Percentiles rank a stretch among this genome's conserved stretches.
Evolutionary conservation across 495 filamentous ascomycete genomes (phyloP).

Genomic region (Elaphomyces granulatus): DNA sequence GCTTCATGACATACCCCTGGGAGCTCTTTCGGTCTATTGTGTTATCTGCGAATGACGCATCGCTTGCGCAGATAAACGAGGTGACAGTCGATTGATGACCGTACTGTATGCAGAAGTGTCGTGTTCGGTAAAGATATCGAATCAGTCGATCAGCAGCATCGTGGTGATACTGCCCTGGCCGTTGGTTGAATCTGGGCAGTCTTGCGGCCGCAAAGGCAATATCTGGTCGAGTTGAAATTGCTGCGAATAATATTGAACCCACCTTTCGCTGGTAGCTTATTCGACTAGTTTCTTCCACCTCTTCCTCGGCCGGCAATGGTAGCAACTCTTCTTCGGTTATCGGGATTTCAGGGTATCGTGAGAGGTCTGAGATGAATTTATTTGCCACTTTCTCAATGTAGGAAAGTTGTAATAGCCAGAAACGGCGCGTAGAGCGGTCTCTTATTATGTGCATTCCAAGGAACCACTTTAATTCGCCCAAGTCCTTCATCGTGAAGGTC

Average conservation of each 20-base stretch:
- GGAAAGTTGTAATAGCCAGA: constrained; percentile 9
- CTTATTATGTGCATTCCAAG: constrained; percentile 9
- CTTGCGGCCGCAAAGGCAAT: constrained; percentile 6
- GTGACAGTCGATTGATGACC: not conserved
- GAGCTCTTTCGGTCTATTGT: constrained; percentile 6
- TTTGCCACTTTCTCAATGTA: constrained; percentile 10
- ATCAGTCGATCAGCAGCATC: constrained; percentile 5
- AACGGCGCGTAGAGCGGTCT: constrained; percentile 1
- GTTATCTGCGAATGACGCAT: constrained; percentile 11
- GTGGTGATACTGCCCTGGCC: constrained; percentile 9
- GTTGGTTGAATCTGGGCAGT: constrained; percentile 11
- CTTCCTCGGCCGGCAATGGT: constrained; percentile 3
- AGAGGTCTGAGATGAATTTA: constrained; percentile 8
- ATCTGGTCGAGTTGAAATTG: constrained; percentile 13
- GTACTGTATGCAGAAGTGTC: constrained; percentile 3
- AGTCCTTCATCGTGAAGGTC: constrained; percentile 4
- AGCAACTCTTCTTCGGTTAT: constrained; percentile 3
- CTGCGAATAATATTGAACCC: constrained; percentile 13
- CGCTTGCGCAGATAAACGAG: constrained; percentile 4
- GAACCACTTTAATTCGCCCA: constrained; percentile 1
- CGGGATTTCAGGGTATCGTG: constrained; percentile 2
- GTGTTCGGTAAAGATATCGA: constrained; percentile 9
- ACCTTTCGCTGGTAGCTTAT: constrained; percentile 13
- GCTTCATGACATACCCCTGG: constrained; percentile 1
- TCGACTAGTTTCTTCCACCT: constrained; percentile 2